Evolutionary conservation across 2,329 filamentous ascomycete genomes (phyloP).

Genomic region (Chaetomium olivaceum): DNA sequence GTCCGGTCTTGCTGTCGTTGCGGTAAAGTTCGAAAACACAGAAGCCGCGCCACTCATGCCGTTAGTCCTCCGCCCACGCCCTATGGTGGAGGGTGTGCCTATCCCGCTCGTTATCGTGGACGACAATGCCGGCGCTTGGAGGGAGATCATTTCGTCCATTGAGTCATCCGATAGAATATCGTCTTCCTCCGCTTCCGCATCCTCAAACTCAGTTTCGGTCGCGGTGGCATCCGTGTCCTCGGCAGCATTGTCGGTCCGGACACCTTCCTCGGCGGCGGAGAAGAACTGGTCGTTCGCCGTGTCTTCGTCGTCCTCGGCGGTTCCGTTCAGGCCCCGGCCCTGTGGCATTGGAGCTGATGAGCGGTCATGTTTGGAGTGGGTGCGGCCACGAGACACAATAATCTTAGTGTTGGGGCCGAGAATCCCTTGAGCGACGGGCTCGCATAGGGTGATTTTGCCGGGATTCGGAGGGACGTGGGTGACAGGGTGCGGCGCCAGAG

Average conservation of each 20-base stretch:
- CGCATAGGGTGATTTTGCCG: conserved; percentile 87
- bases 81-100: conserved; percentile 76
- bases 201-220: conserved; percentile 54
- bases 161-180: conserved; percentile 85
- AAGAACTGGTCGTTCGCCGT: conserved; percentile 89
- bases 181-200: conserved; percentile 73
- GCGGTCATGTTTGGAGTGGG: conserved; percentile 55
- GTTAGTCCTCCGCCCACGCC: conserved; percentile 64
- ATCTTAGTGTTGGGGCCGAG: conserved; percentile 78
- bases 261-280: conserved; percentile 82
- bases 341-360: conserved; percentile 48
- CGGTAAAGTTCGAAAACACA: conserved; percentile 84
- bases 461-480: conserved; percentile 83
- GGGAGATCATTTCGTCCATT: conserved; percentile 88
- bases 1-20: conserved; percentile 75
- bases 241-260: conserved; percentile 56
- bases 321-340: conserved; percentile 59
- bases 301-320: conserved; percentile 69
- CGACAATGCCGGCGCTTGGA: conserved; percentile 76
- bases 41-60: conserved; percentile 82
- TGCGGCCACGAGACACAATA: conserved; percentile 68
- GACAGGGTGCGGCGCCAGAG: conserved; percentile 79
- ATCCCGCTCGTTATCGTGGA: conserved; percentile 77
- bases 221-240: conserved; percentile 62
- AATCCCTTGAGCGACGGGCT: conserved; percentile 87